These are phyloP conservation scores for Neofusicoccum laricinum DNA, from an alignment of 2,329 filamentous ascomycete species.

Conservation along the genomic window DNA sequence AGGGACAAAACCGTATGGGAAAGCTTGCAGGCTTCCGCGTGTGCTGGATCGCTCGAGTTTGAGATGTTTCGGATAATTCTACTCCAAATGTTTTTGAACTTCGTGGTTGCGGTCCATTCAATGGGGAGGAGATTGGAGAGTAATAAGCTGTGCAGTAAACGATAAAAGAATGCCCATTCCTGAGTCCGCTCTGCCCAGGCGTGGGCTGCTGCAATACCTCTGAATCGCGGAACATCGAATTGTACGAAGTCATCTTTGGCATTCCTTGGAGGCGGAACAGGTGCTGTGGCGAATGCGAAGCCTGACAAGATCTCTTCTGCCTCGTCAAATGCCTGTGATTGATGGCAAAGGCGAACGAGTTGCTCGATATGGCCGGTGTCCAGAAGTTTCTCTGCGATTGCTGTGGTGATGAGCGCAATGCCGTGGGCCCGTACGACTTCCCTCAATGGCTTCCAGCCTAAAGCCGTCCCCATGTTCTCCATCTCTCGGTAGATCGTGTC, in stretches of 20 bases:
- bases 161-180: constrained; percentile 33
- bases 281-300: constrained; percentile 19
- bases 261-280: neutral
- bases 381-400: constrained; percentile 34
- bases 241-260: constrained; percentile 28
- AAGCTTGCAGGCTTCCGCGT: constrained; percentile 28
- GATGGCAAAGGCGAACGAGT: constrained; percentile 30
- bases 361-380: constrained; percentile 23
- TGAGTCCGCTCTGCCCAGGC: constrained; percentile 28
- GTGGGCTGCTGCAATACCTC: constrained; percentile 24
- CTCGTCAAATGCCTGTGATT: constrained; percentile 33
- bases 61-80: constrained; percentile 32
- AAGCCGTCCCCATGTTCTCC: constrained; percentile 29
- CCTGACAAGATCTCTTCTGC: constrained; percentile 32
- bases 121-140: constrained; percentile 33
- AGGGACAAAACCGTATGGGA: constrained; percentile 29
- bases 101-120: constrained; percentile 38
- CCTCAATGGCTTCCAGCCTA: constrained; percentile 38
- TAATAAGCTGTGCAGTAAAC: constrained; percentile 33
- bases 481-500: constrained; percentile 41
- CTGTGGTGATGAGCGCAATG: constrained; percentile 35
- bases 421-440: constrained; percentile 42
- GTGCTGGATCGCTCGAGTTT: constrained; percentile 26
- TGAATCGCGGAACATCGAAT: constrained; percentile 25
- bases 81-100: constrained; percentile 35